phyloP scores from a whole-genome alignment of 148 eudicot species.

The Vaccinium vitisidaea region DNA sequence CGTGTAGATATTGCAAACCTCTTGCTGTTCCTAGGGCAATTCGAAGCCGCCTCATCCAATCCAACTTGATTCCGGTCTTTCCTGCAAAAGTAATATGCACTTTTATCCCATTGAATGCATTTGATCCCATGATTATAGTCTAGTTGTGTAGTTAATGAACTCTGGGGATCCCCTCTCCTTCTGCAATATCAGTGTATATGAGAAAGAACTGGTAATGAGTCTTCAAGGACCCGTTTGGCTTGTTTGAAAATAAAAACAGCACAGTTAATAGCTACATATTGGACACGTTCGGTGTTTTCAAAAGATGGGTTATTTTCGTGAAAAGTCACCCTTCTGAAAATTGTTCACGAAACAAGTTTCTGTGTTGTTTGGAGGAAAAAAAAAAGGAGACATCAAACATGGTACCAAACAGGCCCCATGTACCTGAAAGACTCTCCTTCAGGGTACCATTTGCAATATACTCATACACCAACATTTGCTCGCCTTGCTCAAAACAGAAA shows the following conservation, averaged over 20 bases:
- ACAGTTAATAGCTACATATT: neutral
- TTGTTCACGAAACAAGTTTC: neutral
- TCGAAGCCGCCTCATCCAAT: constrained; percentile 49
- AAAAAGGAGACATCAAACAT: neutral
- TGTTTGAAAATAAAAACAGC: neutral
- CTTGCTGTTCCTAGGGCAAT: constrained; percentile 54
- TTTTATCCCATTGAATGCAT: neutral
- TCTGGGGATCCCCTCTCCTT: neutral
- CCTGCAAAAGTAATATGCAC: constrained; percentile 25
- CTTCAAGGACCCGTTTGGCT: neutral
- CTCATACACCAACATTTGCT: constrained; percentile 84
- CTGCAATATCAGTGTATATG: neutral
- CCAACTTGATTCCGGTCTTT: constrained; percentile 46
- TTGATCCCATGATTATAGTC: neutral
- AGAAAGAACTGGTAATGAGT: neutral
- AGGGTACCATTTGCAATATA: constrained; percentile 78
- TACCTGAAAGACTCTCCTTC: constrained; percentile 73
- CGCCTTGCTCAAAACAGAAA: constrained; percentile 75
- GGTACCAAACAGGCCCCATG: too few species aligned
- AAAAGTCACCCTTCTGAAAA: neutral
- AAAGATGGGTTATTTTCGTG: neutral
- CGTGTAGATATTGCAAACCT: constrained; percentile 57
- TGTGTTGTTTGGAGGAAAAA: neutral
- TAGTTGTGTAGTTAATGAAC: neutral
- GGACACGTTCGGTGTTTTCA: neutral